Evolutionary conservation across 108 stramenopile genomes (phyloP).

Genomic region (Fragilariopsis cylindrus): DNA sequence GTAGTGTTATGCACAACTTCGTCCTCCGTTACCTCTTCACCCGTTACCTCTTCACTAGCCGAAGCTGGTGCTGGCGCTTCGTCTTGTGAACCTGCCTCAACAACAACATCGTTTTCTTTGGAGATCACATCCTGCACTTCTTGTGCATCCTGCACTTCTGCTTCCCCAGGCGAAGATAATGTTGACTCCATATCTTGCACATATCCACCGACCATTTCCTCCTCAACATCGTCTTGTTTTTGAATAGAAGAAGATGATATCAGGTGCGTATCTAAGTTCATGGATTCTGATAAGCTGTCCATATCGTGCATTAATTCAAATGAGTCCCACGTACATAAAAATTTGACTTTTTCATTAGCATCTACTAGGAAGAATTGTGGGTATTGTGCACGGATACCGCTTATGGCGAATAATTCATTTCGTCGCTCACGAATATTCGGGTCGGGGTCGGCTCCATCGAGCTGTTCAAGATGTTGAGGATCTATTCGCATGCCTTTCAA

Average conservation of each 20-base stretch:
- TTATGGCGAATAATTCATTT: constrained; percentile 54
- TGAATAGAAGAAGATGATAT: neutral
- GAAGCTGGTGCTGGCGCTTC: no score
- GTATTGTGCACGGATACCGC: constrained; percentile 57
- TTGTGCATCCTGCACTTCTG: no score
- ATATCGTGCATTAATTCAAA: constrained; percentile 30
- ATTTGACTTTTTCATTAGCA: constrained; percentile 38
- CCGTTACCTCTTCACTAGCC: no score
- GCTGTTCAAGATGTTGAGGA: constrained; percentile 11
- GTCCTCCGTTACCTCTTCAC: no score
- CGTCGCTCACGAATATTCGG: constrained; percentile 37
- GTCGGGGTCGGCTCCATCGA: constrained; percentile 71
- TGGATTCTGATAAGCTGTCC: constrained; percentile 20
- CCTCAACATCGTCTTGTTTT: neutral
- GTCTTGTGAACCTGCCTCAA: no score
- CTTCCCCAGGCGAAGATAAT: no score
- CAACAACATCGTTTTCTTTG: no score
- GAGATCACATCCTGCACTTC: no score
- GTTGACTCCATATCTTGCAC: no score
- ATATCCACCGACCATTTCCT: neutral
- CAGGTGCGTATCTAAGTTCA: neutral
- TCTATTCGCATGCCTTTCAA: constrained; percentile 4
- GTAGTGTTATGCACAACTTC: no score
- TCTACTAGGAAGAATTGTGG: constrained; percentile 71
- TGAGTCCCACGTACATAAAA: constrained; percentile 38